Evolutionary conservation across 1,284 basidiomycete genomes (phyloP), one percentile per base, ranked within the genome.

Genomic region (Gastroboletus turbinatus): DNA sequence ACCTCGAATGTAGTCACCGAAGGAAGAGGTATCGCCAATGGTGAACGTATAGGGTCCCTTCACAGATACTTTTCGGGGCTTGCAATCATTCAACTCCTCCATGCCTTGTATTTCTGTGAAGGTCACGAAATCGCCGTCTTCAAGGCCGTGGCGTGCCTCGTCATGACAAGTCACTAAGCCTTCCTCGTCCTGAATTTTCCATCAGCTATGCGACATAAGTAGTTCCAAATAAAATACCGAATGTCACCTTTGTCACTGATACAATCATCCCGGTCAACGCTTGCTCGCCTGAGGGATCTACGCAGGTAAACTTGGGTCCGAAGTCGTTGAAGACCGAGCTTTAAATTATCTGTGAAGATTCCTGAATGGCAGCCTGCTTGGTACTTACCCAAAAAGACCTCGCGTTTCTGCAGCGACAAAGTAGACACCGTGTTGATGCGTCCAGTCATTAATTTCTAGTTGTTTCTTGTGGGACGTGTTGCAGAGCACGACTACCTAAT

Each of bases 101-200:
- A 98, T 97, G 30, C 97, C 97, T 75, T 97, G 90, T 44, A 99
- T 85, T 77, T 99, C 97, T n/a, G 86, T 83, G 77, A 99, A 99
- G 5, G 96, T 96, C 23, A 99, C 96, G 67, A 90, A 98, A 73
- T 99, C 94, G 25, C 97, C 97, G 72, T 99, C 97, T 75, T 98
- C 94, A 17, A 99, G 84, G 30, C 97, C 97, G 71, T 99, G 97
- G 57, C 97, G 85, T 6, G 96, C 93, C 77, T 99, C 97, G 67
- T 99, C 97, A 57, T 98, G 78, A 69, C 96, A 98, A 11, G 97
- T 98, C 6, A 99, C 97, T 17, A 99, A 75, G 21, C 90, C 96
- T 52, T 98, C 94, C 35, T 81, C 77, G 62, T 90, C 88, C 92
- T 95, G 57, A 1, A 27, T 5, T 21, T 53, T 42, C 29, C 13